phyloP scores from a whole-genome alignment of 176 grass and related monocot genomes.

The Luzula sylvatica region DNA sequence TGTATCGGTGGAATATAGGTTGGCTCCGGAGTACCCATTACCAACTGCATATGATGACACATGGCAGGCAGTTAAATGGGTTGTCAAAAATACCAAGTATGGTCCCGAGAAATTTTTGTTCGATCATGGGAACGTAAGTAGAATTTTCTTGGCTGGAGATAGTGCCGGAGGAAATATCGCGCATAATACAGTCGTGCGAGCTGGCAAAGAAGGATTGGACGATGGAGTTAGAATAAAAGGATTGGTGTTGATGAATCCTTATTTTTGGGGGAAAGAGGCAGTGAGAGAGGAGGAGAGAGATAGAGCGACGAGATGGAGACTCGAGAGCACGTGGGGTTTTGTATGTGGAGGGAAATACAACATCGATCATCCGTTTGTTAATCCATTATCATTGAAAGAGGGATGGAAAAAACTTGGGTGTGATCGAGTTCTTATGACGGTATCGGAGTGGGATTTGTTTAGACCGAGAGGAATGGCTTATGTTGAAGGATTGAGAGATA shows the following conservation, averaged over 20 bases:
- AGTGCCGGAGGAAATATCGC: constrained; percentile 57
- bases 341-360: constrained; percentile 26
- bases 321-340: constrained; percentile 47
- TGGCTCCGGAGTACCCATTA: constrained; percentile 54
- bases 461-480: constrained; percentile 35
- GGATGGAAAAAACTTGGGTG: constrained; percentile 23
- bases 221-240: constrained; percentile 31
- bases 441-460: constrained; percentile 40
- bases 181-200: constrained; percentile 31
- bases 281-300: constrained; percentile 49
- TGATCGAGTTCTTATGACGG: constrained; percentile 30
- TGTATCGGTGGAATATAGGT: constrained; percentile 68
- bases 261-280: constrained; percentile 53
- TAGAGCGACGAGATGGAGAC: constrained; percentile 18
- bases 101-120: no score
- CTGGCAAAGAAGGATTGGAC: constrained; percentile 2
- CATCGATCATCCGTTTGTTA: constrained; percentile 42
- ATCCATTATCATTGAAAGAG: constrained; percentile 27
- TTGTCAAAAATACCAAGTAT: no score
- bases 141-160: constrained; percentile 50
- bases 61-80: no score
- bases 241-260: constrained; percentile 37
- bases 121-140: background rate
- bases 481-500: constrained; percentile 25
- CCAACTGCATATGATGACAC: constrained; percentile 59